A percentile compares a stretch with the other conserved stretches of the same genome.
phyloP scores from a whole-genome alignment of 352 stramenopile genomes.

The Phytophthora tubulina region DNA sequence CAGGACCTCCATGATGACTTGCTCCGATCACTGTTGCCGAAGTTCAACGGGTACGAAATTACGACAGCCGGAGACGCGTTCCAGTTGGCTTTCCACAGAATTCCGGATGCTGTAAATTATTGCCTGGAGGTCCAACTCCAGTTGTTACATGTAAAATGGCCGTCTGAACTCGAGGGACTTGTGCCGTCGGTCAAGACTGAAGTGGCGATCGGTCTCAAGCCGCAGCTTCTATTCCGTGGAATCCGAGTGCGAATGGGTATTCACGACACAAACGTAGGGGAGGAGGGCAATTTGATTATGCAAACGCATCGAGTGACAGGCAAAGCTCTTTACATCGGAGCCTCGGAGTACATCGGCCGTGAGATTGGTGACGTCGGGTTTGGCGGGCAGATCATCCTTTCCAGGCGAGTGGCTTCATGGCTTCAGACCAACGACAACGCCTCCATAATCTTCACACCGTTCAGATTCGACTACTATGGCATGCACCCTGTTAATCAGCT shows the following conservation, averaged over 20 bases:
- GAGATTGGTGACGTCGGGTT: slow-evolving; percentile 74
- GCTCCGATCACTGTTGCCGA: slow-evolving; percentile 57
- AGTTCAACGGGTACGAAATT: slow-evolving; percentile 78
- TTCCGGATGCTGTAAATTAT: slow-evolving; percentile 71
- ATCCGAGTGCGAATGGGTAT: slow-evolving; percentile 84
- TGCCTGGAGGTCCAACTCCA: slow-evolving; percentile 71
- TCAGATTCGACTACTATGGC: slow-evolving; percentile 62
- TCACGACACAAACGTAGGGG: slow-evolving; percentile 62
- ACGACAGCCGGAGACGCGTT: slow-evolving; percentile 80
- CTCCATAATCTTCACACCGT: slow-evolving; percentile 51
- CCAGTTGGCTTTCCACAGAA: slow-evolving; percentile 76
- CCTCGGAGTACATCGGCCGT: slow-evolving; percentile 67
- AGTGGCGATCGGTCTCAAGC: slow-evolving; percentile 55
- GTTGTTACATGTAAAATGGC: slow-evolving; percentile 71
- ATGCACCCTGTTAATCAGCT: slow-evolving; percentile 57
- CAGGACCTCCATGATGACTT: slow-evolving; percentile 75
- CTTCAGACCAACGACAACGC: slow-evolving; percentile 49
- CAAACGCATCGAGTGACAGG: slow-evolving; percentile 73
- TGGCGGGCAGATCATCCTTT: slow-evolving; percentile 78
- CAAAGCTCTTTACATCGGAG: slow-evolving; percentile 73
- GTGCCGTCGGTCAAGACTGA: slow-evolving; percentile 69
- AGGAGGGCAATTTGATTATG: slow-evolving; percentile 62
- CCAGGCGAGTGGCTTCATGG: slow-evolving; percentile 64
- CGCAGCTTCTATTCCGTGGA: slow-evolving; percentile 63
- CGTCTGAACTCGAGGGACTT: slow-evolving; percentile 57